A percentile compares a stretch with the other conserved stretches of the same genome.
phyloP scores from a whole-genome alignment of 352 stramenopile species.

The Phytophthora pluvialis region DNA sequence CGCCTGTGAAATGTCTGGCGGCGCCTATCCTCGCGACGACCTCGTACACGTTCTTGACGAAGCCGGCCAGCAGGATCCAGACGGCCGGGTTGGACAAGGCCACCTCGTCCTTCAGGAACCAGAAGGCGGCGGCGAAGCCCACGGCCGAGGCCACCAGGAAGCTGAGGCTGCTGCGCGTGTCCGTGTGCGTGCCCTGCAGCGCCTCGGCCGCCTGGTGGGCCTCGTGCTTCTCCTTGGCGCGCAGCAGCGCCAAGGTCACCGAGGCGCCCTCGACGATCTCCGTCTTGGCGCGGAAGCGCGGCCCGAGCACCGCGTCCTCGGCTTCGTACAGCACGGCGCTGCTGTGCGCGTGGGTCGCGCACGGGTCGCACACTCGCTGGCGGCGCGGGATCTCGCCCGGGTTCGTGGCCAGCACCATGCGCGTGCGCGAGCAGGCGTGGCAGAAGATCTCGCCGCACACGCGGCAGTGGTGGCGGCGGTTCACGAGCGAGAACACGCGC shows the following conservation, averaged over 20 bases:
- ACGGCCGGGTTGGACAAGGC: conserved; percentile 72
- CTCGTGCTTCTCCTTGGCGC: conserved; percentile 11
- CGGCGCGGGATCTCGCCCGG: conserved; percentile 68
- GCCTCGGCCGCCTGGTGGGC: background rate
- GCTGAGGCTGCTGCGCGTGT: conserved; percentile 40
- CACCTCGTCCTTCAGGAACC: conserved; percentile 84
- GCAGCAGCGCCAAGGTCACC: conserved; percentile 34
- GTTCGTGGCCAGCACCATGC: conserved; percentile 80
- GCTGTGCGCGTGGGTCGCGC: conserved; percentile 64
- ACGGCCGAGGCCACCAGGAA: conserved; percentile 69
- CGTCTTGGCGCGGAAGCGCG: conserved; percentile 39
- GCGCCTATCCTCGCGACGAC: conserved; percentile 42
- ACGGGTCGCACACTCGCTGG: conserved; percentile 79
- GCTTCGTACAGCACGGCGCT: conserved; percentile 70
- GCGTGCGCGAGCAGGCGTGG: conserved; percentile 76
- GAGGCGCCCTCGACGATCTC: conserved; percentile 32
- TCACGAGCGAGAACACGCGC: conserved; percentile 72
- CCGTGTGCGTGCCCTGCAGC: conserved; percentile 3
- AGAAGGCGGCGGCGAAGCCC: conserved; percentile 71
- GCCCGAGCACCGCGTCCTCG: conserved; percentile 41
- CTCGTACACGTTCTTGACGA: conserved; percentile 79
- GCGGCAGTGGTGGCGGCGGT: conserved; percentile 83
- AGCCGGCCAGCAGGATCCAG: conserved; percentile 75
- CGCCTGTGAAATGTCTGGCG: conserved; percentile 27
- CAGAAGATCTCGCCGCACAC: conserved; percentile 88